Evolutionary conservation across 192 early-diverging fungal species (phyloP).

Genomic region (Coemansia sp.): DNA sequence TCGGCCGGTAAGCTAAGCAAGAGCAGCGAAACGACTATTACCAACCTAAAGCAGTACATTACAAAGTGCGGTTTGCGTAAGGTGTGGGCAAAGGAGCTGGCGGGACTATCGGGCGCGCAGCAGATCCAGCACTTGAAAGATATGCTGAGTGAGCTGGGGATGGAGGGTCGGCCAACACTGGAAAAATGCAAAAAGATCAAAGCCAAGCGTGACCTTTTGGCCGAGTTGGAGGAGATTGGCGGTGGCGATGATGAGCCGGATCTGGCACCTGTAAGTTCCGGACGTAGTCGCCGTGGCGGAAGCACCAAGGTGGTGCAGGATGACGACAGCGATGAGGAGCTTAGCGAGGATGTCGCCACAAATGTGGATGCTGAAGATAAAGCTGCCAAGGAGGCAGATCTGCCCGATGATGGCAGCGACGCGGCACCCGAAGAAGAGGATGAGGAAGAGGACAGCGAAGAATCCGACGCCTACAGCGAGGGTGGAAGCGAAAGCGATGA

Average conservation of each 20-base stretch:
- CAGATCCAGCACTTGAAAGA: conserved; percentile 55
- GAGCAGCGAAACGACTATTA: conserved; percentile 29
- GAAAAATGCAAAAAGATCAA: conserved; percentile 62
- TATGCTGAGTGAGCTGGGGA: conserved; percentile 50
- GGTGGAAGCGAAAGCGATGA: conserved; percentile 25
- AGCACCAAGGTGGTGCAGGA: conserved; percentile 14
- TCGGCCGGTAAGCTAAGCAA: background rate
- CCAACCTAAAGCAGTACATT: conserved; percentile 50
- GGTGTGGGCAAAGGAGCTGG: conserved; percentile 56
- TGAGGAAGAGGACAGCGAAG: conserved; percentile 12
- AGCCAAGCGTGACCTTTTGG: conserved; percentile 57
- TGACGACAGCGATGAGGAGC: conserved; percentile 12
- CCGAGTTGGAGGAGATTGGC: conserved; percentile 55
- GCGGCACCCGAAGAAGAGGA: conserved; percentile 8
- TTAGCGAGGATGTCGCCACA: background rate
- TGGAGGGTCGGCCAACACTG: conserved; percentile 58
- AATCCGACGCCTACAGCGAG: conserved; percentile 25
- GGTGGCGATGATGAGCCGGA: conserved; percentile 25
- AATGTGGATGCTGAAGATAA: background rate
- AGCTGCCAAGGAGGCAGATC: background rate
- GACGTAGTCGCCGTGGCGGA: conserved; percentile 31
- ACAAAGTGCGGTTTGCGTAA: conserved; percentile 53
- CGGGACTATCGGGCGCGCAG: conserved; percentile 39
- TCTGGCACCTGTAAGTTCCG: background rate
- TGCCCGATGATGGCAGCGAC: background rate